Base-by-base conservation (phyloP, 2,329 filamentous ascomycete species). In the Curvularia spicifera region DNA sequence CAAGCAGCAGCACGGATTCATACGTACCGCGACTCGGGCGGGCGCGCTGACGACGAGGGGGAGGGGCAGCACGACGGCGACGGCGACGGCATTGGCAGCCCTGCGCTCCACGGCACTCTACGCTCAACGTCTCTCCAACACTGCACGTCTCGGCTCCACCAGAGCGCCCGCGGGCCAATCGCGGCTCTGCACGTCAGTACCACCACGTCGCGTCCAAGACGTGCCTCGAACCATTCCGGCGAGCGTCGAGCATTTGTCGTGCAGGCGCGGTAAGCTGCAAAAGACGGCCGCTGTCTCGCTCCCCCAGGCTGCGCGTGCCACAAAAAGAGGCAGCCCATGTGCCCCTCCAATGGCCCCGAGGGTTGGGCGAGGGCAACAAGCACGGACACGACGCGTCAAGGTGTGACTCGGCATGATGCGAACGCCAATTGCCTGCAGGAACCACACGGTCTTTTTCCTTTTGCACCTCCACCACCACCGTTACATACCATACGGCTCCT, bases 381-480 rank as follows among this genome's bases (percentile, higher is more conserved):
- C 53, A 57, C 53, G 57, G 31, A 18, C 45, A 39, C 45, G 35
- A 47, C 57, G 53, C 57, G 57, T 57, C 40, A 56, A 58, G 42
- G 46, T 58, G 57, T 53, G 56, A 63, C 63, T 67, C 62, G 61
- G 59, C 56, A 59, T 64, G 50, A 65, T 65, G 60, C 60, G 63
- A 59, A 66, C 61, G 40, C 62, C 57, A 58, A 66, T 60, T 49
- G 65, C 50, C 57, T 63, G 59, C 62, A 66, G 59, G 51, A 51
- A 63, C 58, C 18, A 56, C 46, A 47, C 33, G 48, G 37, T 18
- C 56, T 53, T 56, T 56, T 31, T 31, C 45, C 51, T 28, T 49
- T 12, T 39, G 46, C 22, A n/a, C 3, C 4, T 5, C 24, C 10
- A 8, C 3, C 4, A 12, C 24, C 10, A 8, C 35, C 12, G 24